These are phyloP conservation scores for Xylaria sp. DNA, from an alignment of 2,329 filamentous ascomycete genomes.

Conservation along the genomic window DNA sequence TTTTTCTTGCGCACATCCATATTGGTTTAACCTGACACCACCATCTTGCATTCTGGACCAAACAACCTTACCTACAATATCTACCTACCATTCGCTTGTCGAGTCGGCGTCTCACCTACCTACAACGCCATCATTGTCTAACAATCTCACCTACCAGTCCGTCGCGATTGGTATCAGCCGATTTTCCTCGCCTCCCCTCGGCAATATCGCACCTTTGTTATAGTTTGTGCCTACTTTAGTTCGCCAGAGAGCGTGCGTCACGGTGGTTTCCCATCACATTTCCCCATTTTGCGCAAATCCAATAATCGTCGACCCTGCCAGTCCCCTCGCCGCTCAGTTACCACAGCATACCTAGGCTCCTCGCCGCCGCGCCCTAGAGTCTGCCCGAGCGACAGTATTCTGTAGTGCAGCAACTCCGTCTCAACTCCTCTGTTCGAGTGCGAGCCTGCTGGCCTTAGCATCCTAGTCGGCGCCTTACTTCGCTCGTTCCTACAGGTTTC, in stretches of 20 bases:
- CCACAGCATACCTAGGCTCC: slow-evolving; percentile 18
- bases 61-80: slow-evolving; percentile 29
- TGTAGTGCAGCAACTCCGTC: slow-evolving; percentile 4
- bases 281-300: slow-evolving; percentile 26
- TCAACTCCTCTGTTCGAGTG: slow-evolving; percentile 38
- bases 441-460: slow-evolving; percentile 30
- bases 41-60: slow-evolving; percentile 21
- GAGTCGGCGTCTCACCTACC: slow-evolving; percentile 34
- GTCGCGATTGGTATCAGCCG: slow-evolving; percentile 25
- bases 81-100: slow-evolving; percentile 31
- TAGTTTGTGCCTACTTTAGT: slow-evolving; percentile 30
- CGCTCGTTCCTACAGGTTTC: slow-evolving; percentile 28
- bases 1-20: slow-evolving; percentile 24
- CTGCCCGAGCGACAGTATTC: slow-evolving; percentile 3
- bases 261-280: slow-evolving; percentile 17
- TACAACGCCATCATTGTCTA: slow-evolving; percentile 31
- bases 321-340: slow-evolving; percentile 29
- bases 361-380: slow-evolving; percentile 23
- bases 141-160: slow-evolving; percentile 20
- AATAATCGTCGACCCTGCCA: slow-evolving; percentile 28
- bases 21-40: slow-evolving; percentile 26
- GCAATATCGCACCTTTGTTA: slow-evolving; percentile 12
- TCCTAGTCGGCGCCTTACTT: slow-evolving; percentile 17
- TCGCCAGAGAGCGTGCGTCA: slow-evolving; percentile 19
- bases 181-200: slow-evolving; percentile 24